Evolutionary conservation across 108 stramenopile genomes (phyloP), one percentile per base, ranked within the genome.

Genomic region (Asterionellopsis glacialis): DNA sequence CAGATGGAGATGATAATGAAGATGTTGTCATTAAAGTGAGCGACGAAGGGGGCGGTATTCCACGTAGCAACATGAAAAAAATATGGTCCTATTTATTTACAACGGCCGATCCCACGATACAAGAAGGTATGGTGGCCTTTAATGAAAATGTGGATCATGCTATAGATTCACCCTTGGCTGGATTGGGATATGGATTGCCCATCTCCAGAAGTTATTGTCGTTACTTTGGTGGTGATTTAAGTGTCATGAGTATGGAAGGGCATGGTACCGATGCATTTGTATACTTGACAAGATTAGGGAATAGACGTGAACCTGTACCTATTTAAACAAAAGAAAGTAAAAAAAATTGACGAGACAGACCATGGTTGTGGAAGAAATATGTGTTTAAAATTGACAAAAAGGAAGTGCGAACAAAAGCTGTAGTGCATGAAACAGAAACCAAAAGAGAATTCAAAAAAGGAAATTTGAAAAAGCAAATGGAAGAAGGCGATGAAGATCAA

Each of bases 201-300:
- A 98, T 99, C 57, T 85, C 90, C 45, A 69, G 98, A 28, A 78
- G 79, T 39, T 99, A 98, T 73, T 95, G 95, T 45, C 84, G 97
- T 19, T 99, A 98, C 76, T 99, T 98, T 73, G 96, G 96, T 16
- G 99, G 99, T 13, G 99, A 99, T 76, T 68, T 99, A 45, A 82
- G 78, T 54, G 82, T 99, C 70, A 96, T 98, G 90, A 94, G 93
- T 54, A 98, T 99, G 97, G 97, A 99, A 53, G 99, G 99, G 11
- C 97, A 94, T 65, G 99, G 99, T 13, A 98, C 99, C 0, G 99
- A 99, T 80, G 96, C 95, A 5, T 99, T 97, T 68, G 88, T 98
- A 7, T 93, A 98, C 61, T 75, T 98, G 61, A 78, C 83, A 11
- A 50, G 90, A 53, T 68, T 95, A 59, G 94, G 91, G 39, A 81